A percentile compares a stretch with the other conserved stretches of the same genome.
Evolutionary conservation across 768 basidiomycete species (phyloP).

Genomic region (Rhodosporidiobolus sp.): DNA sequence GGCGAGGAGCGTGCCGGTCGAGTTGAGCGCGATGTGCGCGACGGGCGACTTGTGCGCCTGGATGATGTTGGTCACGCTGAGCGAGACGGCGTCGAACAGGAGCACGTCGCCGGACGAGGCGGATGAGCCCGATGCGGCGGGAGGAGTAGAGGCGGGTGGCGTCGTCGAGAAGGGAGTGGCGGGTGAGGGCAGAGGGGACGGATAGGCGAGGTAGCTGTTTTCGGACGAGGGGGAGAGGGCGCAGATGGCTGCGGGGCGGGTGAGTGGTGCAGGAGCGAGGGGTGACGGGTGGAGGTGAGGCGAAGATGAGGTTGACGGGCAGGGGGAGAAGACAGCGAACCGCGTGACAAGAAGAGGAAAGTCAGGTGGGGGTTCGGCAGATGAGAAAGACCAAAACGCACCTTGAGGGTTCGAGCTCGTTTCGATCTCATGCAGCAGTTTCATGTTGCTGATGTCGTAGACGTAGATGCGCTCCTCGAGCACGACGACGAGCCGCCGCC

Average conservation of each 20-base stretch:
- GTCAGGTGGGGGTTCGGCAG: background rate
- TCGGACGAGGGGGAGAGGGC: constrained; percentile 92
- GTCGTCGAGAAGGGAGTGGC: constrained; percentile 57
- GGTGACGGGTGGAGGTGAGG: no score
- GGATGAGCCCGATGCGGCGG: constrained; percentile 40
- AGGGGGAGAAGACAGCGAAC: no score
- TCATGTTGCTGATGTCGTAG: constrained; percentile 98
- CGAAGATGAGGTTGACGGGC: no score
- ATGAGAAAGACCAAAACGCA: constrained; percentile 46
- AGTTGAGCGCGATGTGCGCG: constrained; percentile 79
- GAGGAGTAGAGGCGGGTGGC: constrained; percentile 49
- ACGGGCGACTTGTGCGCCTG: constrained; percentile 95
- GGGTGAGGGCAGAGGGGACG: constrained; percentile 85
- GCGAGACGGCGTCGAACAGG: constrained; percentile 85
- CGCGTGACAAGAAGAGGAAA: background rate
- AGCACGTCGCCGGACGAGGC: constrained; percentile 66
- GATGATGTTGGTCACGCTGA: constrained; percentile 90
- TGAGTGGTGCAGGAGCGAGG: background rate
- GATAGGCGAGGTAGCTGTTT: constrained; percentile 91
- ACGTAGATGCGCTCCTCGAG: constrained; percentile 98
- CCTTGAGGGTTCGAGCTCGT: constrained; percentile 94
- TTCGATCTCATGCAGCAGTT: constrained; percentile 92
- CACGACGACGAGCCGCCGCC: constrained; percentile 92
- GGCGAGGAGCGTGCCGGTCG: constrained; percentile 81
- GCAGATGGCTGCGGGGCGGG: constrained; percentile 67